Percentiles rank a stretch among this genome's conserved stretches.
Conservation (phyloP, 78 protist genomes). For the slime mould (Dictyostelium discoideum) region DNA sequence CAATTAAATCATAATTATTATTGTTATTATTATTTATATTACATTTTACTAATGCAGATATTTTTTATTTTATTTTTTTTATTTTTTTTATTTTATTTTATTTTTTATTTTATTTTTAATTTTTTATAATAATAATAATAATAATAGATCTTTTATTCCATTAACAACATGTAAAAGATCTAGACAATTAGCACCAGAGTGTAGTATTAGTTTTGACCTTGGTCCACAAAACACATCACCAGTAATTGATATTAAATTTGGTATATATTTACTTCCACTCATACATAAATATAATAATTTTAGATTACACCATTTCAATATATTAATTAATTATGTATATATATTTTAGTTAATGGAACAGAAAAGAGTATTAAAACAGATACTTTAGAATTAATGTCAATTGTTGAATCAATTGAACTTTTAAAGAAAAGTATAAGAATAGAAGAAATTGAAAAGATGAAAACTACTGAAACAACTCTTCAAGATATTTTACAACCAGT, state of each 20-base stretch:
- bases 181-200: conserved; percentile 25
- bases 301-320: no score
- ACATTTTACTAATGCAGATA: neutral
- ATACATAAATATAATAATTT: neutral
- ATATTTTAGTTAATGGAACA: conserved; percentile 15
- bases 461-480: conserved; percentile 31
- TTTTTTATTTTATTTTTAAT: no score
- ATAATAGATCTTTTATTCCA: conserved; percentile 39
- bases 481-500: conserved; percentile 72
- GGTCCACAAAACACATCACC: neutral
- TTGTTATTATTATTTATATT: no score
- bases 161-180: conserved; percentile 30
- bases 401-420: conserved; percentile 43
- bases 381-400: neutral
- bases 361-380: conserved; percentile 55
- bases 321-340: neutral
- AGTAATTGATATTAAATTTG: conserved; percentile 32
- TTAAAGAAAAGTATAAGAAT: conserved; percentile 31
- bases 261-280: neutral
- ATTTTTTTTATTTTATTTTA: no score
- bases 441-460: conserved; percentile 35
- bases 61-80: no score
- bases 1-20: no score
- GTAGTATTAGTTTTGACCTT: neutral
- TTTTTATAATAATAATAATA: no score